Conservation (phyloP, 805 yeast species). For the Kregervanrija pseudodelftensis region DNA sequence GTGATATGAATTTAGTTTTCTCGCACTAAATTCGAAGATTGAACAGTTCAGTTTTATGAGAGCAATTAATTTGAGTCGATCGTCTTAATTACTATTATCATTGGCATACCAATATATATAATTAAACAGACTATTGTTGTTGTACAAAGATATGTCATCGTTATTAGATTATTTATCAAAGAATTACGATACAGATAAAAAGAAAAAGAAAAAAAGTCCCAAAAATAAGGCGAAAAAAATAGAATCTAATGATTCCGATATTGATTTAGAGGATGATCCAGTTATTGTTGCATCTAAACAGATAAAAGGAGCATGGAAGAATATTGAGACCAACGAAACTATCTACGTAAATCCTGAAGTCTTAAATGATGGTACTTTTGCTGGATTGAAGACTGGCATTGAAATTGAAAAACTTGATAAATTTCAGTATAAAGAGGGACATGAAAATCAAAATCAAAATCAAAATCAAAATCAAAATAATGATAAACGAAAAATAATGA, state of each 20-base stretch:
- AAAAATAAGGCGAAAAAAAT: neutral
- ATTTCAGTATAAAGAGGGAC: too few relatives aligned
- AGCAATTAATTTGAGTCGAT: too few relatives aligned
- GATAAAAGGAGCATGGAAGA: constrained; percentile 17
- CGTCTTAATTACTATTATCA: too few relatives aligned
- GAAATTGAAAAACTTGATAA: too few relatives aligned
- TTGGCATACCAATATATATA: too few relatives aligned
- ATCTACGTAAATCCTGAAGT: constrained; percentile 7
- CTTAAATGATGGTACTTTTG: constrained; percentile 19
- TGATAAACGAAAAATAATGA: too few relatives aligned
- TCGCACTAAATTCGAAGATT: too few relatives aligned
- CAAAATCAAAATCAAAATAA: too few relatives aligned
- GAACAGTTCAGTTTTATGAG: too few relatives aligned
- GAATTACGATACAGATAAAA: constrained; percentile 5
- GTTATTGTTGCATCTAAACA: constrained; percentile 10
- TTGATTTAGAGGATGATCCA: constrained; percentile 17
- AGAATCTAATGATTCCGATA: neutral
- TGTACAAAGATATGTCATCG: constrained; percentile 4
- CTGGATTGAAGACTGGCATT: constrained; percentile 22
- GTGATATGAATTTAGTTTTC: too few relatives aligned
- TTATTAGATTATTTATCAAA: constrained; percentile 8
- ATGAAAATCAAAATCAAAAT: too few relatives aligned
- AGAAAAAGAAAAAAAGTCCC: constrained; percentile 2
- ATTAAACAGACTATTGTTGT: too few relatives aligned
- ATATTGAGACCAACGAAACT: constrained; percentile 15